Conservation (phyloP, 1,139 yeast species). For the Geotrichum restrictum region DNA sequence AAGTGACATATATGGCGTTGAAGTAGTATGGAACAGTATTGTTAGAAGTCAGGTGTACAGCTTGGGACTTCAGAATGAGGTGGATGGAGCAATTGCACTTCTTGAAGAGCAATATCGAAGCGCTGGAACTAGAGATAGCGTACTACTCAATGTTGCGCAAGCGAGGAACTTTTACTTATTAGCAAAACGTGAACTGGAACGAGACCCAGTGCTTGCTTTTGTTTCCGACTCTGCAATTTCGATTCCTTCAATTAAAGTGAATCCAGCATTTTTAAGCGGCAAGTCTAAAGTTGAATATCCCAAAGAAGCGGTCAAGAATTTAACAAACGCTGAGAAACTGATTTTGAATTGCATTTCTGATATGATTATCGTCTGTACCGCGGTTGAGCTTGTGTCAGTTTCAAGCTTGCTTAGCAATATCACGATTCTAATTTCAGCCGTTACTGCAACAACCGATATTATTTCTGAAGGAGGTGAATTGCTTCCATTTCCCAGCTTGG, state of each 20-base stretch:
- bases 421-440: slow-evolving; percentile 35
- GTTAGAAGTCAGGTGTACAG: slow-evolving; percentile 28
- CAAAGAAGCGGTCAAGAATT: slow-evolving; percentile 16
- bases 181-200: slow-evolving; percentile 29
- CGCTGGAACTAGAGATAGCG: slow-evolving; percentile 24
- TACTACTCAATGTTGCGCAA: slow-evolving; percentile 25
- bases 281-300: slow-evolving; percentile 3
- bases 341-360: slow-evolving; percentile 12
- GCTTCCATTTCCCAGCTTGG: slow-evolving; percentile 17
- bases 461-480: neutral
- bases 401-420: slow-evolving; percentile 26
- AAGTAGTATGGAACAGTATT: slow-evolving; percentile 27
- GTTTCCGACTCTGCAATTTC: slow-evolving; percentile 49
- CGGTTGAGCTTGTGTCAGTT: slow-evolving; percentile 26
- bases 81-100: slow-evolving; percentile 26
- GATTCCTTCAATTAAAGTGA: slow-evolving; percentile 39
- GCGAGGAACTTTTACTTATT: slow-evolving; percentile 28
- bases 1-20: slow-evolving; percentile 25
- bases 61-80: slow-evolving; percentile 27
- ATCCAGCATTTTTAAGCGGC: neutral
- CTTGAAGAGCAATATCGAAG: slow-evolving; percentile 20
- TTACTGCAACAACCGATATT: slow-evolving; percentile 20
- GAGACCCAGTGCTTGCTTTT: slow-evolving; percentile 48
- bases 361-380: slow-evolving; percentile 24
- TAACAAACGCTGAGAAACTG: slow-evolving; percentile 20